Evolutionary conservation across 73 alveolate species (phyloP).

Genomic region (Tetrahymena borealis): DNA sequence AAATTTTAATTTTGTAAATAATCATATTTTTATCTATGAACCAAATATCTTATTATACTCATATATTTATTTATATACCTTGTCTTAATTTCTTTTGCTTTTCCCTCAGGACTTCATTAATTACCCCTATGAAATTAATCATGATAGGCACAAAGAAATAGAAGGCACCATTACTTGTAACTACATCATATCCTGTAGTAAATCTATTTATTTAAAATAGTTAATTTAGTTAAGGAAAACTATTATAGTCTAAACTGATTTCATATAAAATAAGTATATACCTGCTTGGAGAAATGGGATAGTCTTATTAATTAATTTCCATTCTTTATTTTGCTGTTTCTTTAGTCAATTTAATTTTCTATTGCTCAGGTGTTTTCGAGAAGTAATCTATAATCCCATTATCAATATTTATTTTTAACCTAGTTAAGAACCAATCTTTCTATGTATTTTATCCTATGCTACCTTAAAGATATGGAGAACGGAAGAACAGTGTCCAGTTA

Average conservation of each 20-base stretch:
- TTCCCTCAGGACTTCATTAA: slow-evolving; percentile 66
- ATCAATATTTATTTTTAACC: slow-evolving; percentile 57
- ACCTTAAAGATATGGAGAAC: slow-evolving; percentile 49
- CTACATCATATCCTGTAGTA: slow-evolving; percentile 39
- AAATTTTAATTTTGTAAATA: too few species aligned
- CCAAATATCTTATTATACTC: background rate
- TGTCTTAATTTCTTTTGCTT: slow-evolving; percentile 63
- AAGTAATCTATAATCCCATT: slow-evolving; percentile 59
- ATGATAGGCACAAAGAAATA: slow-evolving; percentile 64
- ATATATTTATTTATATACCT: slow-evolving; percentile 12
- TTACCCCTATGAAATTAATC: slow-evolving; percentile 46
- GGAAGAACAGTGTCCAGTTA: slow-evolving; percentile 56
- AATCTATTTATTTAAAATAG: background rate
- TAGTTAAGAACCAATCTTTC: slow-evolving; percentile 48
- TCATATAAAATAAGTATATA: too few species aligned
- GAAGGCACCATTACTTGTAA: slow-evolving; percentile 62
- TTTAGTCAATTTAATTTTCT: slow-evolving; percentile 10
- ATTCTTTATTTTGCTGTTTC: background rate
- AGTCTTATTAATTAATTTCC: slow-evolving; percentile 34
- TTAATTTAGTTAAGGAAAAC: too few species aligned
- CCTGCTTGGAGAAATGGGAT: slow-evolving; percentile 58
- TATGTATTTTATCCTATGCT: slow-evolving; percentile 45
- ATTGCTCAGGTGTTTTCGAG: slow-evolving; percentile 7
- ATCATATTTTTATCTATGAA: too few species aligned
- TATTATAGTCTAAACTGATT: too few species aligned